Base-by-base conservation (phyloP, 768 basidiomycete species). In the Boletus rubescentipes region DNA sequence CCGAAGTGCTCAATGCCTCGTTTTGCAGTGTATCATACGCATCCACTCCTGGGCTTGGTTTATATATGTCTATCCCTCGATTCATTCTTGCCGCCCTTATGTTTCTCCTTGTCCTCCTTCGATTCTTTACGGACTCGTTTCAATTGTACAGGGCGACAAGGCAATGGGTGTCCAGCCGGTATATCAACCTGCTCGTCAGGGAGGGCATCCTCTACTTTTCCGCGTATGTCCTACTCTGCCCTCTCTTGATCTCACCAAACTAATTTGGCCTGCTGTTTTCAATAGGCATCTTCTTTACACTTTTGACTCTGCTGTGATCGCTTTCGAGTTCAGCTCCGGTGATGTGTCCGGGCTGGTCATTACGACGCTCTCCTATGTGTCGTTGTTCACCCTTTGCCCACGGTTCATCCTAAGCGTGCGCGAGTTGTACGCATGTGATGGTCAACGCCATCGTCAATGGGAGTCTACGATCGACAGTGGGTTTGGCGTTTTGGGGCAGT, bases 371-470 rank as follows among this genome's bases (percentile, higher is more conserved):
- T 34, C 41, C 10, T 29, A 14, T 23, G 5, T 35, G 12, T 18
- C 15, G 6, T 5, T 50, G 32, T 42, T 34, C 23, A 35, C 9
- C 12, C 23, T 51, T 14, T 11, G n/a, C 7, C 49, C 49, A 36
- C 41, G 49, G 34, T 51, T 51, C 41, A 43, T 51, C 40, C 18
- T 36, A 6, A 42, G 26, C 49, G 41, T 51, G 16, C 49, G 41
- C 11, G 23, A 34, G 32, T n/a, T 41, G 40, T 50, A 26, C 32
- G 6, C 9, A 8, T 16, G 16, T 9, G 34, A 51, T n/a, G 4
- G 9, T 2, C 15, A 4, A 5, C 15, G 15, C 3, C 5, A 2
- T 16, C 35, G 34, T 20, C 6, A 11, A 11, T 23, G 11, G 31
- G 32, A 11, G 7, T 9, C 32, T 2, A 39, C 16, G 49, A 26